Conservation (phyloP, 1,139 yeast genomes). For the Taiozyma sp. region DNA sequence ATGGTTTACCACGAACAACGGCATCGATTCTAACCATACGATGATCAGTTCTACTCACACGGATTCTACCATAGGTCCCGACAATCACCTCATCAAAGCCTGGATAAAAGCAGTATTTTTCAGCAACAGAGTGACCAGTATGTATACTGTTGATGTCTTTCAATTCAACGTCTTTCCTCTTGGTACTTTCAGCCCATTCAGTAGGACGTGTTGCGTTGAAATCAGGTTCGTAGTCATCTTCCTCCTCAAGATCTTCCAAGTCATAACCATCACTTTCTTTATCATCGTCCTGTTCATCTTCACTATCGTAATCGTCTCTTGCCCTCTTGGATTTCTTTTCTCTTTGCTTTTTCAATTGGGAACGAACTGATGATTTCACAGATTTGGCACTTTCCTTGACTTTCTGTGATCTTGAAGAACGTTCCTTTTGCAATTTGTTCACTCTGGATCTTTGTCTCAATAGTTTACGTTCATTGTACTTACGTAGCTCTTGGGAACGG, state of each 20-base stretch:
- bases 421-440: slow-evolving; percentile 41
- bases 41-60: slow-evolving; percentile 68
- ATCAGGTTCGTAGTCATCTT: slow-evolving; percentile 34
- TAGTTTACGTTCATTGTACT: slow-evolving; percentile 74
- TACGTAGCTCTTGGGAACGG: slow-evolving; percentile 87
- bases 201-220: slow-evolving; percentile 12
- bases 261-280: slow-evolving; percentile 32
- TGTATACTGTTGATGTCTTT: slow-evolving; percentile 66
- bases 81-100: slow-evolving; percentile 65
- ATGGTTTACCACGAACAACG: slow-evolving; percentile 54
- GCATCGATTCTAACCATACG: slow-evolving; percentile 80
- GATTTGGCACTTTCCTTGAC: slow-evolving; percentile 25
- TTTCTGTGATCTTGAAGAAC: slow-evolving; percentile 24
- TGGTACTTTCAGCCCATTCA: slow-evolving; percentile 39
- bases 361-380: slow-evolving; percentile 55
- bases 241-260: slow-evolving; percentile 40
- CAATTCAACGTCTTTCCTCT: slow-evolving; percentile 35
- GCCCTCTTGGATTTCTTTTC: slow-evolving; percentile 51
- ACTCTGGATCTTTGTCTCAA: slow-evolving; percentile 76
- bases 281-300: slow-evolving; percentile 32
- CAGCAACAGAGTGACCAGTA: slow-evolving; percentile 73
- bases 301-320: slow-evolving; percentile 36
- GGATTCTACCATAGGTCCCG: slow-evolving; percentile 79
- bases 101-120: slow-evolving; percentile 77
- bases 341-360: slow-evolving; percentile 83